These are phyloP conservation scores for Halophytophthora batemanensis DNA, from an alignment of 352 stramenopile genomes.

Conservation along the genomic window DNA sequence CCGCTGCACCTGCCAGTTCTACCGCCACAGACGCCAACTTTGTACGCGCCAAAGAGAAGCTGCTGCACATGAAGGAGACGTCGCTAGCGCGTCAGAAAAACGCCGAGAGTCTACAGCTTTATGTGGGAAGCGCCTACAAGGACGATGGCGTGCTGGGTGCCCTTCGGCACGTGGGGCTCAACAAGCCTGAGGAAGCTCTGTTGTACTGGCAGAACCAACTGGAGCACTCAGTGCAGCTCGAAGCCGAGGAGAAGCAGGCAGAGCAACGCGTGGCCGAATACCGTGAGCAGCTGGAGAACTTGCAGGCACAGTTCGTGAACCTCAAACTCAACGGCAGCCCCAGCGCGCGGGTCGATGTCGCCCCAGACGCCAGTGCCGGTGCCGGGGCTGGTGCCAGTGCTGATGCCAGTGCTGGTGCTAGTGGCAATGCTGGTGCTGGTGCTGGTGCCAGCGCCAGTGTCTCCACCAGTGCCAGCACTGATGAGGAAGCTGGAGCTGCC, in stretches of 20 bases:
- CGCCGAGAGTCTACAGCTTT: slow-evolving; percentile 56
- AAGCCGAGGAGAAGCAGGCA: slow-evolving; percentile 52
- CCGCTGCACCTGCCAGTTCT: slow-evolving; percentile 4
- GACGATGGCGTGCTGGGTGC: slow-evolving; percentile 71
- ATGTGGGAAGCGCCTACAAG: slow-evolving; percentile 68
- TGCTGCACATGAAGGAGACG: slow-evolving; percentile 76
- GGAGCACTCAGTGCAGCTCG: slow-evolving; percentile 64
- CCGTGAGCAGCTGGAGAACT: slow-evolving; percentile 47
- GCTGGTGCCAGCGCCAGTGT: slow-evolving; percentile 10
- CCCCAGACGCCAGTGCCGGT: slow-evolving; percentile 5
- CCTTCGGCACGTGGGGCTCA: slow-evolving; percentile 74
- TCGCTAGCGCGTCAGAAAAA: slow-evolving; percentile 54
- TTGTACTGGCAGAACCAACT: slow-evolving; percentile 80
- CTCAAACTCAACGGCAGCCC: slow-evolving; percentile 63
- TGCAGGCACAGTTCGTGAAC: slow-evolving; percentile 66
- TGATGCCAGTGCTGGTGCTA: too few species aligned
- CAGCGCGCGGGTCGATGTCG: slow-evolving; percentile 22
- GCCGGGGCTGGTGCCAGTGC: too few species aligned
- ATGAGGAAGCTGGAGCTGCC: slow-evolving; percentile 14
- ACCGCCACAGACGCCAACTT: slow-evolving; percentile 40
- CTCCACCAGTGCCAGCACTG: slow-evolving; percentile 6
- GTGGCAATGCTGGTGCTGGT: slow-evolving; percentile 20
- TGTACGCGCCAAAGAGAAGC: slow-evolving; percentile 60
- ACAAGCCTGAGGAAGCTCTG: slow-evolving; percentile 68
- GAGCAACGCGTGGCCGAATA: slow-evolving; percentile 61